Conservation (phyloP, 2,329 filamentous ascomycete genomes). For the Penicillium sp. region DNA sequence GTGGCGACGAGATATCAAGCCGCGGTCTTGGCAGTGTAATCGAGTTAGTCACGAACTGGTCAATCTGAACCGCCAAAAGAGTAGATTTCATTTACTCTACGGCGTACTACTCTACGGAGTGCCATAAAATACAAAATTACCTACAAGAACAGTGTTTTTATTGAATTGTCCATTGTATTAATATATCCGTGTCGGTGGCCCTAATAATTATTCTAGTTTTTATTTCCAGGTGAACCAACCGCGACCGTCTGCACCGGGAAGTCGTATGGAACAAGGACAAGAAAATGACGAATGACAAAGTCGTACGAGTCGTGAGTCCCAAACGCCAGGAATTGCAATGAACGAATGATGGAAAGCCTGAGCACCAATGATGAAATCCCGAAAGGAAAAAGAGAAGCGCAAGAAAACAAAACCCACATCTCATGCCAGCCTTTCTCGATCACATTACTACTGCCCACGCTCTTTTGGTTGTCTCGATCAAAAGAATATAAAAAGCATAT, state of each 20-base stretch:
- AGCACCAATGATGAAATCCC: constrained; percentile 9
- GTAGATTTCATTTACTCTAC: no score
- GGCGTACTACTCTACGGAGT: neutral
- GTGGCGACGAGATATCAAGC: neutral
- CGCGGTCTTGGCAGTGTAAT: constrained; percentile 8
- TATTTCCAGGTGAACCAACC: constrained; percentile 20
- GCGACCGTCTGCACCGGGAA: constrained; percentile 14
- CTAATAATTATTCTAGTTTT: constrained; percentile 24
- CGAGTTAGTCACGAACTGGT: no score
- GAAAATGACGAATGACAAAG: constrained; percentile 21
- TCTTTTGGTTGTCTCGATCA: constrained; percentile 10
- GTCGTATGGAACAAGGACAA: constrained; percentile 20
- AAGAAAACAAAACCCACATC: constrained; percentile 4
- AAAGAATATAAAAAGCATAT: constrained; percentile 17
- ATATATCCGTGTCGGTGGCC: constrained; percentile 16
- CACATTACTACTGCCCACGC: constrained; percentile 15
- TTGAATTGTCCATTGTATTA: constrained; percentile 18
- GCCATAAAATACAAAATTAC: neutral
- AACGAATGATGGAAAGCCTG: constrained; percentile 8
- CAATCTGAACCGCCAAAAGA: no score
- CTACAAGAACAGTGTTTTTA: neutral
- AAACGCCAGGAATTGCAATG: constrained; percentile 22
- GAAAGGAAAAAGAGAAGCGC: constrained; percentile 13
- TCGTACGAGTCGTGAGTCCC: constrained; percentile 29
- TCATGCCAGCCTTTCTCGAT: constrained; percentile 9